These are phyloP conservation scores for Coemansia sp. DNA, from an alignment of 192 early-diverging fungal species.

Conservation along the genomic window DNA sequence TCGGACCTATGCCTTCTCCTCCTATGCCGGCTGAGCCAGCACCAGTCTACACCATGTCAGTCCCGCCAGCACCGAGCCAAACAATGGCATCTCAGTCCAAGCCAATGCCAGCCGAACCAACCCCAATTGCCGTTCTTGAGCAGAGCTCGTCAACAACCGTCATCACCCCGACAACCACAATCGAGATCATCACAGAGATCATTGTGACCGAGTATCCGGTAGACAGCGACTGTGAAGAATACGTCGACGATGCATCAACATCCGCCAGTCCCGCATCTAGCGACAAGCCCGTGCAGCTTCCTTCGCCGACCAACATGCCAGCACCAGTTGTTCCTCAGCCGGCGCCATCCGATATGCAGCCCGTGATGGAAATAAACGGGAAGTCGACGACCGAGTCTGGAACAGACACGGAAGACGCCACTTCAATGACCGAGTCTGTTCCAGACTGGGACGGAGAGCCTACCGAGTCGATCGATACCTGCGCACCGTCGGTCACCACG, in stretches of 20 bases:
- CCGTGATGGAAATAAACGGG: not conserved
- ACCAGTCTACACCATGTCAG: not conserved
- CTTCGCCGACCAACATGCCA: conserved; percentile 14
- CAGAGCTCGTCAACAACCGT: not conserved
- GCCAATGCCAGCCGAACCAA: conserved; percentile 7
- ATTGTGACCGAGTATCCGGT: not conserved
- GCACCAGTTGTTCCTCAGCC: conserved; percentile 14
- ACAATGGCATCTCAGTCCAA: not conserved
- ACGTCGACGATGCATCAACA: conserved; percentile 1
- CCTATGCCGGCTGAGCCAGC: not conserved
- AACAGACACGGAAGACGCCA: not conserved
- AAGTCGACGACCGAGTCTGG: not conserved
- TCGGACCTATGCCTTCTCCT: too few relatives aligned
- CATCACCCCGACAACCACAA: not conserved
- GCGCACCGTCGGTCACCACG: not conserved
- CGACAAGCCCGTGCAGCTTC: conserved; percentile 1
- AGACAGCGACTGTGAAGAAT: not conserved
- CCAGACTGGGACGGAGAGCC: conserved; percentile 1
- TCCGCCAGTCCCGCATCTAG: conserved; percentile 8
- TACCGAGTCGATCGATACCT: not conserved
- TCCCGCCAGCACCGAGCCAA: not conserved
- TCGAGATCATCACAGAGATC: conserved; percentile 7
- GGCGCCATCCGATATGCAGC: not conserved
- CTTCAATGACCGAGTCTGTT: not conserved
- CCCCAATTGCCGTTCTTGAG: conserved; percentile 4